These are phyloP conservation scores for Penicillium hesseltinei DNA, from an alignment of 2,329 filamentous ascomycete species.

Conservation along the genomic window DNA sequence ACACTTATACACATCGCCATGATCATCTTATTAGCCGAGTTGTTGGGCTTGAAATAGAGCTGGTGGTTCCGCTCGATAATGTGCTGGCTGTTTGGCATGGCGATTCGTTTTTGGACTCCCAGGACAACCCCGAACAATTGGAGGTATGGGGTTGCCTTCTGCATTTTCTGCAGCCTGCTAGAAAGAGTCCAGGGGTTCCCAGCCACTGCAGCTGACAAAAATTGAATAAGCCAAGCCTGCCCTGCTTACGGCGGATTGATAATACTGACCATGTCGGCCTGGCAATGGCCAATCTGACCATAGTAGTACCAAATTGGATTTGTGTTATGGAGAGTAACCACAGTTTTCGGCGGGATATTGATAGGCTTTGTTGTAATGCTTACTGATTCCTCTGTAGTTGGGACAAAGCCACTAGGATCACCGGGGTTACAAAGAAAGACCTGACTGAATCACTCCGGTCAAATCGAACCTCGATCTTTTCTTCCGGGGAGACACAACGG, in stretches of 20 bases:
- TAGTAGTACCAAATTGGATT: constrained; percentile 79
- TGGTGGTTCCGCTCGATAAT: not conserved
- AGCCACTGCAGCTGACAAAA: constrained; percentile 4
- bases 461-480: constrained; percentile 55
- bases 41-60: not conserved
- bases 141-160: constrained; percentile 5
- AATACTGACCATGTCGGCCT: constrained; percentile 71
- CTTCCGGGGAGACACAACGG: constrained; percentile 49
- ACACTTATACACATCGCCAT: too few species aligned
- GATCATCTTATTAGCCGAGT: not conserved
- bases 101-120: not conserved
- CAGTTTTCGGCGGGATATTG: not conserved
- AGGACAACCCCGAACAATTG: constrained; percentile 6
- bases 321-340: constrained; percentile 50
- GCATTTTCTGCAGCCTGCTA: constrained; percentile 9
- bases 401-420: constrained; percentile 46
- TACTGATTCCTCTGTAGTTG: constrained; percentile 4
- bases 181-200: constrained; percentile 10
- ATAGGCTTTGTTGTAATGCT: not conserved
- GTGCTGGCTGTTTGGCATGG: not conserved
- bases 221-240: not conserved
- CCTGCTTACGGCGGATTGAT: constrained; percentile 59
- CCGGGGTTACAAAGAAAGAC: constrained; percentile 52
- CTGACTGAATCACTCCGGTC: constrained; percentile 53
- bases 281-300: constrained; percentile 70